Evolutionary conservation across 148 eudicot genomes (phyloP), one percentile per base, ranked within the genome.

Genomic region (Spergularia bocconei): DNA sequence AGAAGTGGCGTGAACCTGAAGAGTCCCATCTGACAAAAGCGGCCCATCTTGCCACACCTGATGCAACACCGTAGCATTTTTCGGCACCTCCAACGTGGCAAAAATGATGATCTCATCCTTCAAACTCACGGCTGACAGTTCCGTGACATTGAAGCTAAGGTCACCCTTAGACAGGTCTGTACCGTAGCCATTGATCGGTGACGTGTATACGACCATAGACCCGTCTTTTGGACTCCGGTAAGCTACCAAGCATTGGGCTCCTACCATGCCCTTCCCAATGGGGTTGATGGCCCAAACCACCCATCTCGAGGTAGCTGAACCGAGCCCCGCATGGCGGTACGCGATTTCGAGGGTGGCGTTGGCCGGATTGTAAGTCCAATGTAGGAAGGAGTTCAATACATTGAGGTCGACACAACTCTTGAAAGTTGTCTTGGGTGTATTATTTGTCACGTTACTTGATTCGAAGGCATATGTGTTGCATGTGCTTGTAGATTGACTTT

Each of bases 41-140:
- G 85, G 86, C 1, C 98, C 98, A 13, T 83, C 89, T 67, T 93
- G 97, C 98, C 98, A 93, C 50, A 91, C 86, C 76, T 90, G 97
- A 65, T 90, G 88, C 71, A 93, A 57, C 61, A 53, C 83, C 6
- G 87, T 75, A 29, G 67, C 69, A 74, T 76, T 74, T 57, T 68
- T 72, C 11, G 82, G 87, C 36, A 88, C 79, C 55, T 60, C 56
- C 54, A 89, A 21, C 5, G 89, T 91, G 3, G 92, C 98, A 69
- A 83, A 89, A 19, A 93, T 86, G 13, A 69, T 69, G 0, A 91
- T 85, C 70, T 89, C 94, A 23, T 78, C 78, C 0, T 80, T 80
- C 4, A 77, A 23, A 65, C 73, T 82, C 6, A 82, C 82, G 0
- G 91, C 93, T 1, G 78, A 70, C 20, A 91, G 59, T 13, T 82